These are phyloP conservation scores for Suillus ampliporus DNA, from an alignment of 768 basidiomycete species.

Conservation along the genomic window DNA sequence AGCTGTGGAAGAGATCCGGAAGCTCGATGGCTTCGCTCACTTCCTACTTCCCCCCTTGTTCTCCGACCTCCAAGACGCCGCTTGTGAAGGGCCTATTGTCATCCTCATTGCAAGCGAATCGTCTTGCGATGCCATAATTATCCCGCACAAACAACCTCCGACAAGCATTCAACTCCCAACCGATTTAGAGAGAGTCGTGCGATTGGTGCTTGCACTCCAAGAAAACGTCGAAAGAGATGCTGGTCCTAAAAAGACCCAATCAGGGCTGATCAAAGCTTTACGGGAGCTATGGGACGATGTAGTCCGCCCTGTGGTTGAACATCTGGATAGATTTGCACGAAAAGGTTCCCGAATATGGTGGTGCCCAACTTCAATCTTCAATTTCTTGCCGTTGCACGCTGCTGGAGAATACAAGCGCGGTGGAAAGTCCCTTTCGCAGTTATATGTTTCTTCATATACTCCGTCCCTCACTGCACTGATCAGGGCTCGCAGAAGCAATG, in stretches of 20 bases:
- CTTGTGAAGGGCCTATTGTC: conserved; percentile 24
- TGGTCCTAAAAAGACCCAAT: neutral
- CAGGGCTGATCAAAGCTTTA: neutral
- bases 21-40: conserved; percentile 17
- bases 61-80: conserved; percentile 19
- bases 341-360: conserved; percentile 11
- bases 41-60: conserved; percentile 23
- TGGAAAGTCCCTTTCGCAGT: neutral
- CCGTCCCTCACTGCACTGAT: conserved; percentile 14
- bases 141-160: neutral
- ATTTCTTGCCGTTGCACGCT: conserved; percentile 18
- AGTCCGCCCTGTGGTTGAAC: conserved; percentile 4
- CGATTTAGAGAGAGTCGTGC: neutral
- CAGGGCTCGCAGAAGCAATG: conserved; percentile 12
- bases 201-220: neutral
- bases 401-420: conserved; percentile 2
- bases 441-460: conserved; percentile 19
- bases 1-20: conserved; percentile 15
- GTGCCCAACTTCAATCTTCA: conserved; percentile 12
- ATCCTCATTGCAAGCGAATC: conserved; percentile 19
- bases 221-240: neutral
- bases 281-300: conserved; percentile 6
- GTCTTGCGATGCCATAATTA: conserved; percentile 21
- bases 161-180: neutral
- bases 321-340: neutral